These are phyloP conservation scores for Leptomonas pyrrhocoris DNA, from an alignment of 208 protist genomes.

Conservation along the genomic window DNA sequence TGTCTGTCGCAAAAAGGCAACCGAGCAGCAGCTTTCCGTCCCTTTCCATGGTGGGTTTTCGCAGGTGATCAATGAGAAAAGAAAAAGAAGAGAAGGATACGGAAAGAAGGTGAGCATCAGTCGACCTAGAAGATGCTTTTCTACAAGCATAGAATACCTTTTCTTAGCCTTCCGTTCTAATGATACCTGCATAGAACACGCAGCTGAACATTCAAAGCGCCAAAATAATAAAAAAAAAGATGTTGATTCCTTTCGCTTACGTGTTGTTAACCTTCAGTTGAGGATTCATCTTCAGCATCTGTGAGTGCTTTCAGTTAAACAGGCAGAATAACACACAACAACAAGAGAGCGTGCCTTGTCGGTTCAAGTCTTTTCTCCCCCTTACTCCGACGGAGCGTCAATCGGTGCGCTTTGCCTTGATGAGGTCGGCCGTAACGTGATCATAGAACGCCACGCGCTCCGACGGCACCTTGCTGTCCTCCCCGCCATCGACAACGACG, in stretches of 20 bases:
- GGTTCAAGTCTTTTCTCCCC: background rate
- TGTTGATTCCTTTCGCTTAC: background rate
- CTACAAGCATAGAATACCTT: no score
- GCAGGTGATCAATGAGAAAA: background rate
- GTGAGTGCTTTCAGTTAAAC: background rate
- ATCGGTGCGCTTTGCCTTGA: conserved; percentile 59
- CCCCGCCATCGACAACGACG: conserved; percentile 60
- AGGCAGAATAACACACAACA: no score
- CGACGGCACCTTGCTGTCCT: conserved; percentile 47
- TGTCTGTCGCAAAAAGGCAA: no score
- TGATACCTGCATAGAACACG: no score
- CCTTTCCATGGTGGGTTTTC: no score
- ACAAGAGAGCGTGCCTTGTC: no score
- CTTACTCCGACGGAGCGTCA: background rate
- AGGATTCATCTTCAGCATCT: background rate
- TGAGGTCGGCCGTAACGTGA: conserved; percentile 80
- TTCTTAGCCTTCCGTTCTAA: no score
- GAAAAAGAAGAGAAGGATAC: background rate
- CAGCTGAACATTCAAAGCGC: no score
- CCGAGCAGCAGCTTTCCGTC: no score
- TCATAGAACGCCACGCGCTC: conserved; percentile 78
- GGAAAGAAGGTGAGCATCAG: background rate
- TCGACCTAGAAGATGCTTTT: no score
- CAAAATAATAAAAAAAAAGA: no score
- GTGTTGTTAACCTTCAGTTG: background rate